Evolutionary conservation across 2,329 filamentous ascomycete genomes (phyloP).

Genomic region (Venturiaceae sp.): DNA sequence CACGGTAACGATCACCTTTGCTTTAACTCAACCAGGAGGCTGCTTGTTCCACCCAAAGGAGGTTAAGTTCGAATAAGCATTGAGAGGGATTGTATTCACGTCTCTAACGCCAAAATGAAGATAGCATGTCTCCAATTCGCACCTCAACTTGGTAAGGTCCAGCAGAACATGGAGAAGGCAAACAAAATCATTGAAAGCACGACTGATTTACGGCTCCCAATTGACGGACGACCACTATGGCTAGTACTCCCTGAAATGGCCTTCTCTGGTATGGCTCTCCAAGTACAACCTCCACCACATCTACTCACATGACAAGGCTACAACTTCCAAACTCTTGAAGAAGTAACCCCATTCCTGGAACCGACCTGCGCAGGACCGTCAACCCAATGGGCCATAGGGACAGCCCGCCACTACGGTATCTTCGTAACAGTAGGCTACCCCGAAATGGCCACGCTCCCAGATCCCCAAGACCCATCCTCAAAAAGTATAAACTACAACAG

Average conservation of each 20-base stretch:
- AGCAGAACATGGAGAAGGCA: constrained; percentile 61
- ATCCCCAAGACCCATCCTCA: neutral
- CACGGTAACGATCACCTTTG: too few species aligned
- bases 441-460: constrained; percentile 32
- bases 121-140: constrained; percentile 65
- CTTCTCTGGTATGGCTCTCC: constrained; percentile 49
- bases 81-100: too few species aligned
- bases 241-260: constrained; percentile 69
- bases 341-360: constrained; percentile 63
- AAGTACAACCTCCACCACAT: neutral
- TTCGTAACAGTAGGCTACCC: constrained; percentile 65
- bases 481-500: constrained; percentile 43
- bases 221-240: constrained; percentile 25
- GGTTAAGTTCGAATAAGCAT: too few species aligned
- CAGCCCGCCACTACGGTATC: constrained; percentile 57
- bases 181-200: constrained; percentile 51
- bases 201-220: constrained; percentile 24
- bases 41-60: too few species aligned
- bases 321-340: constrained; percentile 61
- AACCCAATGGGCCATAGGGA: constrained; percentile 60
- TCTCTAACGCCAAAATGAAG: constrained; percentile 49
- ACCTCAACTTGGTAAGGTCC: constrained; percentile 57
- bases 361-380: constrained; percentile 54
- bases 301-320: constrained; percentile 48
- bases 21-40: too few species aligned